phyloP scores from a whole-genome alignment of 192 early-diverging fungal species.

The Coemansia sp. region DNA sequence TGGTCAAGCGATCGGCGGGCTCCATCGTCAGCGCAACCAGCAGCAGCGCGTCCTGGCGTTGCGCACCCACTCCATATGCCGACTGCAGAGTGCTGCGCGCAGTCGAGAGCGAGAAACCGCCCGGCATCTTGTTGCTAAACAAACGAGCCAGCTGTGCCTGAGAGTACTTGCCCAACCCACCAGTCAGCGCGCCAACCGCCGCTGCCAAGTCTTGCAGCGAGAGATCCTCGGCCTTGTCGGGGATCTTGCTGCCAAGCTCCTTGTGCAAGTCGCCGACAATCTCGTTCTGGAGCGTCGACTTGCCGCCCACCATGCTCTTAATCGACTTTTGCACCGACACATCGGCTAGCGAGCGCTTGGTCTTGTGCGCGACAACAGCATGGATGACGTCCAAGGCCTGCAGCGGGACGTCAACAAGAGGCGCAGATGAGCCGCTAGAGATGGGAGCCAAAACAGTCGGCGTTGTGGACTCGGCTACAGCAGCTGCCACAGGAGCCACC shows the following conservation, averaged over 20 bases:
- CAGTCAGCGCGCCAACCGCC: constrained; percentile 55
- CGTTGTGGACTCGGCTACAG: constrained; percentile 37
- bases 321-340: constrained; percentile 63
- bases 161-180: constrained; percentile 78
- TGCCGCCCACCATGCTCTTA: constrained; percentile 79
- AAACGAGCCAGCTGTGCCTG: constrained; percentile 71
- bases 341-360: constrained; percentile 77
- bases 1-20: constrained; percentile 69
- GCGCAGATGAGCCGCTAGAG: constrained; percentile 17
- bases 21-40: constrained; percentile 78
- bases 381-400: constrained; percentile 73
- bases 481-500: constrained; percentile 40
- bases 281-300: constrained; percentile 95
- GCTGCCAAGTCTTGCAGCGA: constrained; percentile 73
- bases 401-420: constrained; percentile 67
- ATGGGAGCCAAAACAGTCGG: background rate
- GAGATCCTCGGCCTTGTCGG: constrained; percentile 89
- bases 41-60: constrained; percentile 71
- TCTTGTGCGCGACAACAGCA: constrained; percentile 79
- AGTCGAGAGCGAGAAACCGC: constrained; percentile 76
- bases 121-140: constrained; percentile 88
- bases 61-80: constrained; percentile 74
- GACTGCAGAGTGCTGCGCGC: constrained; percentile 66
- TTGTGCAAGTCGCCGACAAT: constrained; percentile 91
- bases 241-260: constrained; percentile 79